A percentile compares a stretch with the other conserved stretches of the same genome.
These are phyloP conservation scores for Talaromyces wortmannii DNA, from an alignment of 495 filamentous ascomycete genomes.

Conservation along the genomic window DNA sequence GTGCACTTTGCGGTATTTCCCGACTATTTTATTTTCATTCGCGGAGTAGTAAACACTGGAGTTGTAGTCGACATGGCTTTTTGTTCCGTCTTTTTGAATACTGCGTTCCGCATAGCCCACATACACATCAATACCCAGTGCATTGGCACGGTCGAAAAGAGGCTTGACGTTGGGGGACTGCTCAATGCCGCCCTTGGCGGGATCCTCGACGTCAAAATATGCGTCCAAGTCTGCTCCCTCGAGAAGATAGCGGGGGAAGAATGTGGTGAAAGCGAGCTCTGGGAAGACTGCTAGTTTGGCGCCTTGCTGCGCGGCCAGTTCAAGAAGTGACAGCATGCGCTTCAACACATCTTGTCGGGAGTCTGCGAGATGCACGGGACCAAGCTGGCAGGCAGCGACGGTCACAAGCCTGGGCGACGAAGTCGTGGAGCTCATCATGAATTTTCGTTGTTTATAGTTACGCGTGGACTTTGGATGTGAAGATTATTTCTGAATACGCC, in stretches of 20 bases:
- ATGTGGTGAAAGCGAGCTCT: slow-evolving; percentile 40
- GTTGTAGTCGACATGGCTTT: slow-evolving; percentile 28
- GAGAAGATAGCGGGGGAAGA: slow-evolving; percentile 38
- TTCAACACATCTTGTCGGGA: slow-evolving; percentile 23
- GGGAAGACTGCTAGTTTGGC: slow-evolving; percentile 40
- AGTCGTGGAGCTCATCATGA: slow-evolving; percentile 1
- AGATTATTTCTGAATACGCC: neutral
- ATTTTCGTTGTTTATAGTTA: too few species aligned
- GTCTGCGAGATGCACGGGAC: slow-evolving; percentile 27
- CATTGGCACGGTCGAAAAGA: slow-evolving; percentile 36
- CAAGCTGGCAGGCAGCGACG: slow-evolving; percentile 39
- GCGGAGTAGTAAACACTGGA: slow-evolving; percentile 40
- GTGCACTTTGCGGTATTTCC: slow-evolving; percentile 45
- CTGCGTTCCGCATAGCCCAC: slow-evolving; percentile 39
- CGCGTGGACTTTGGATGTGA: neutral
- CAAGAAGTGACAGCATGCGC: slow-evolving; percentile 34
- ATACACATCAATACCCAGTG: slow-evolving; percentile 33
- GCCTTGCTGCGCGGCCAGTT: slow-evolving; percentile 21
- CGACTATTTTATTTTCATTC: slow-evolving; percentile 23
- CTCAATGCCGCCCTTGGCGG: slow-evolving; percentile 8
- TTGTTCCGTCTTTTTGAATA: slow-evolving; percentile 12
- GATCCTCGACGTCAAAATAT: slow-evolving; percentile 38
- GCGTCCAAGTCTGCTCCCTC: slow-evolving; percentile 26
- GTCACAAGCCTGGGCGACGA: neutral
- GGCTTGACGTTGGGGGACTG: slow-evolving; percentile 28